A percentile compares a stretch with the other conserved stretches of the same genome.
phyloP scores from a whole-genome alignment of 331 rosid species.

The Malus hybrid region DNA sequence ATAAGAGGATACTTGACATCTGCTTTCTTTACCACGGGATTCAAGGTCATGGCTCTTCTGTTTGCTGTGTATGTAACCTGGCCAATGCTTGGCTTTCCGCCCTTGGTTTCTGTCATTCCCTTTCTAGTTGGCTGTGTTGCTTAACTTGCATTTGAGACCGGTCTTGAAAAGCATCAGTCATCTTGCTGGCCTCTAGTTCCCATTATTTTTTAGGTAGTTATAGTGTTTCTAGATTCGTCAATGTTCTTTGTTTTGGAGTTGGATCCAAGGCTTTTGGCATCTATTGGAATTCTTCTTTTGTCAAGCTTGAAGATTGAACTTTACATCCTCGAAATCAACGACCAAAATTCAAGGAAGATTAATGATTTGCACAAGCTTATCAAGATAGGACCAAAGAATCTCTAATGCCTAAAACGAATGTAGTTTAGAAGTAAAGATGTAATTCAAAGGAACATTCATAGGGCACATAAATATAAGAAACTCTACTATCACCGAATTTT shows the following conservation, averaged over 20 bases:
- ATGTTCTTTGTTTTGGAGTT: background rate
- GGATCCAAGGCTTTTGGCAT: too few species aligned
- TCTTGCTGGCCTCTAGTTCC: constrained; percentile 90
- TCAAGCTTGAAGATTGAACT: too few species aligned
- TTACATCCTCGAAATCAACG: too few species aligned
- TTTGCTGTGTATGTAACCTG: constrained; percentile 43
- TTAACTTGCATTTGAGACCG: constrained; percentile 59
- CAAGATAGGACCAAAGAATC: too few species aligned
- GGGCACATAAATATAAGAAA: too few species aligned
- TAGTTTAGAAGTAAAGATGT: too few species aligned
- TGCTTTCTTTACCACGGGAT: constrained; percentile 52
- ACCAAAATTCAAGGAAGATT: background rate
- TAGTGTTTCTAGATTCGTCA: background rate
- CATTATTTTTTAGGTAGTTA: constrained; percentile 65
- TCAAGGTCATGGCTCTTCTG: constrained; percentile 43
- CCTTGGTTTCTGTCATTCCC: constrained; percentile 54
- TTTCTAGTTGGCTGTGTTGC: constrained; percentile 50
- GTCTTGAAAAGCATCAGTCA: constrained; percentile 43
- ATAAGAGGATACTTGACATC: constrained; percentile 18
- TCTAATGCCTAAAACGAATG: too few species aligned
- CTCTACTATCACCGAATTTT: too few species aligned
- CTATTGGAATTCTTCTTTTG: too few species aligned
- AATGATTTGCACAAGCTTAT: too few species aligned
- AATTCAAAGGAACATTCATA: too few species aligned
- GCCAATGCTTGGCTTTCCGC: constrained; percentile 55